Base-by-base conservation (phyloP, 2,329 filamentous ascomycete genomes). In the Tolypocladium ophioglossoides region DNA sequence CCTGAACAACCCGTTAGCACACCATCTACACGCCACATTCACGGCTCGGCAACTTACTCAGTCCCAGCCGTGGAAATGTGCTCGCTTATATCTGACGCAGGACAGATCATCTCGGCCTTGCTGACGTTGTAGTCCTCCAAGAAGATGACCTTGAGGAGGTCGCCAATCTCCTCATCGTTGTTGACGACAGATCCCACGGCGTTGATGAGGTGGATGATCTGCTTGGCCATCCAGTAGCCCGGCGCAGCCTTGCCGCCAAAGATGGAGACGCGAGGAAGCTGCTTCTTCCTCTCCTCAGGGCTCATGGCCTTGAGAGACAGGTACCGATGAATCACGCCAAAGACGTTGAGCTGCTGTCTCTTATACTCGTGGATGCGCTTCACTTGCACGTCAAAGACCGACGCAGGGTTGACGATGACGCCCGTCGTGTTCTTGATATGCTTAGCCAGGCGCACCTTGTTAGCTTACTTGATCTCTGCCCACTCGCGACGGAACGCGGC, bases 331-430 rank as follows among this genome's bases (percentile, higher is more conserved):
- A 99, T 97, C 57, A 96, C 90, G 55, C 94, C 94, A 66, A 97
- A 97, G 63, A 99, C 96, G 76, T 99, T 99, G 70, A 99, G 84
- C 73, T 99, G 94, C 73, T 99, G 92, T 56, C 91, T 87, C 80
- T 99, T 99, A 76, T 99, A 99, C 72, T 99, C 94, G 72, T 99
- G 94, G 62, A 99, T 99, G 66, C 94, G 87, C 80, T 99, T 99
- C 64, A 99, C 94, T 68, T 99, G 94, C 12, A 99, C 88, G 67
- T 99, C 94, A 63, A 99, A 99, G 20, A 99, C 79, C 0, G 92
- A 82, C 11, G 86, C 75, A 0, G 94, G 92, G 69, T 96, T 94
- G 68, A 99, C 90, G 4, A 79, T 84, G 54, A 96, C 81, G 34
- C 86, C 87, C 2, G 85, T 89, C 7, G 86, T 85, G 34, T 83